phyloP scores from a whole-genome alignment of 805 yeast species.

The Cyberlindnera americana region DNA sequence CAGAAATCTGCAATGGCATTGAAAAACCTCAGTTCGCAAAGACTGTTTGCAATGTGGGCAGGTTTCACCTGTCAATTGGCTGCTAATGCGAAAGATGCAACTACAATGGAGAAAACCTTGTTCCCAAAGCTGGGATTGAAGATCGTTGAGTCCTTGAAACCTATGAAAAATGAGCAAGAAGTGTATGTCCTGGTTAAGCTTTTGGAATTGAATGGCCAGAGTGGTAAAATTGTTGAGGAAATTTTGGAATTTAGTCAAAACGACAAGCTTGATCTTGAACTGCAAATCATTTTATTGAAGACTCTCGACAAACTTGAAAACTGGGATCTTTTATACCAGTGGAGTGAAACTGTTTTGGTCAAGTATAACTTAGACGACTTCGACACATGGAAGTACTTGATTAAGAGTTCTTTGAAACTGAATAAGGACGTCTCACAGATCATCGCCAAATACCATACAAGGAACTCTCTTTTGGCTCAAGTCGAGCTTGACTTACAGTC shows the following conservation, averaged over 20 bases:
- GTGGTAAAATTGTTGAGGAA: conserved; percentile 29
- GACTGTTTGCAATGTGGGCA: conserved; percentile 47
- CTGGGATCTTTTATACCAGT: conserved; percentile 42
- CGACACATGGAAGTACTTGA: conserved; percentile 62
- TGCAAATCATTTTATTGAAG: conserved; percentile 52
- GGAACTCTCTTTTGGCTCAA: conserved; percentile 56
- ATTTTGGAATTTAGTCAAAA: conserved; percentile 31
- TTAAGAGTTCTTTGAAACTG: conserved; percentile 41
- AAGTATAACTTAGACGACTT: conserved; percentile 64
- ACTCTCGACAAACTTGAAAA: conserved; percentile 39
- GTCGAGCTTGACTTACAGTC: conserved; percentile 40
- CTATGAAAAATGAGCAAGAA: conserved; percentile 61
- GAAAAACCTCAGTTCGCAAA: conserved; percentile 34
- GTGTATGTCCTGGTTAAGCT: conserved; percentile 54
- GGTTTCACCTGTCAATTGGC: conserved; percentile 50
- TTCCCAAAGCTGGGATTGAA: conserved; percentile 61
- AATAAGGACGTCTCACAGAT: conserved; percentile 32
- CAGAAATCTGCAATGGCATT: conserved; percentile 51
- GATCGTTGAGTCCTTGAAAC: conserved; percentile 48
- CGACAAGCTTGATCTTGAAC: conserved; percentile 52
- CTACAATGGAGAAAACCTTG: conserved; percentile 45
- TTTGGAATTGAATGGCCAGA: conserved; percentile 33
- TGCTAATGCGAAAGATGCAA: conserved; percentile 30
- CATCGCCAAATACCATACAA: conserved; percentile 35
- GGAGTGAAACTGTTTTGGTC: conserved; percentile 40